Percentiles rank a stretch among this genome's conserved stretches.
Evolutionary conservation across 257 asterid genomes (phyloP).

Genomic region (Echites panduratus): DNA sequence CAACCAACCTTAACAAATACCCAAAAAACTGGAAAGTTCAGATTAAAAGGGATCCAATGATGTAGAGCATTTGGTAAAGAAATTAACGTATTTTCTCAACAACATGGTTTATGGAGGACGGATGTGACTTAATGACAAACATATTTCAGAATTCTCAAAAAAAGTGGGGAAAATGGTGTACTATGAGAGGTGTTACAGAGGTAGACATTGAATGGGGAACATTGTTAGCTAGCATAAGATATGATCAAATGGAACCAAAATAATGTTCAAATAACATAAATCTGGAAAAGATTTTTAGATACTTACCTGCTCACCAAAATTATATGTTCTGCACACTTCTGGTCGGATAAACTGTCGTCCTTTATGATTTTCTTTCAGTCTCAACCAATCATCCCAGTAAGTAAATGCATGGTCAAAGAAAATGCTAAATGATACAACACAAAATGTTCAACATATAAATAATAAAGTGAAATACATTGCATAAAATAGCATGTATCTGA

Average conservation of each 20-base stretch:
- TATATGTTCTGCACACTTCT: constrained; percentile 98
- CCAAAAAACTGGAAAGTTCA: background rate
- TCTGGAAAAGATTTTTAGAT: background rate
- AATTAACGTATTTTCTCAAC: background rate
- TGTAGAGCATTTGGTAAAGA: background rate
- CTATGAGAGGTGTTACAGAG: background rate
- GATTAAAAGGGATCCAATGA: background rate
- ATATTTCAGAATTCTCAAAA: background rate
- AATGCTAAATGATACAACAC: constrained; percentile 23
- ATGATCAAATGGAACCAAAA: background rate
- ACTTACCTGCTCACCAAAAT: constrained; percentile 97
- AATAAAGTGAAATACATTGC: background rate
- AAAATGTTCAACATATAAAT: background rate
- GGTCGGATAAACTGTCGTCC: constrained; percentile 94
- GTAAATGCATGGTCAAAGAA: constrained; percentile 78
- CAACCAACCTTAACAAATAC: too few species aligned
- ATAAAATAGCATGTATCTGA: constrained; percentile 3
- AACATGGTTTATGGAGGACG: background rate
- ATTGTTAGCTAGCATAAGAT: background rate
- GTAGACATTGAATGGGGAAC: background rate
- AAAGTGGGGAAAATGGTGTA: background rate
- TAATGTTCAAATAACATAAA: background rate
- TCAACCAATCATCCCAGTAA: constrained; percentile 99
- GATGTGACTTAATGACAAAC: background rate
- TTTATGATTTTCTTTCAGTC: constrained; percentile 78